Base-by-base conservation (phyloP, 768 basidiomycete genomes). In the Tulasnella sp. region DNA sequence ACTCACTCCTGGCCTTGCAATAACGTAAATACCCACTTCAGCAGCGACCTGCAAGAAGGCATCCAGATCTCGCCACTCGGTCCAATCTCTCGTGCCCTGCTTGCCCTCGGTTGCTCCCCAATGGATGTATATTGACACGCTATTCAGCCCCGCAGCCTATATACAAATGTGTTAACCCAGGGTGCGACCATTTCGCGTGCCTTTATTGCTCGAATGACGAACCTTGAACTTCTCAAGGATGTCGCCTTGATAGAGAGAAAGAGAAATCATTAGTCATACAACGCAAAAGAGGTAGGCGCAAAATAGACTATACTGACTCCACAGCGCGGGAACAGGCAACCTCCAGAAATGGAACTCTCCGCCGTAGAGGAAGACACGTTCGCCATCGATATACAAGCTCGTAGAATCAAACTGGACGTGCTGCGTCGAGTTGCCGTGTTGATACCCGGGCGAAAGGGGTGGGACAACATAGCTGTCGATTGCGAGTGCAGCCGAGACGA, bases 281-380 rank as follows among this genome's bases (percentile, higher is more conserved):
- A 5, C 5, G 15, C 15, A 38, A 38, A 15, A 5, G 34, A 15
- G 15, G 15, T 5, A 38, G 15, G 15, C 15, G 34, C 34, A 15
- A 15, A 38, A 38, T 5, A 38, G 15, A 38, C 15, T 15, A 38
- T 38, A 5, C 34, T 38, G 7, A 22, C 80, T 75, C 87, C 89
- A 92, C 57, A 91, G 69, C 2, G 80, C 80, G n/a, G 85, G 86
- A 0, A 88, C 83, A 9, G 86, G 88, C 5, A 90, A 71, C 25
- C 87, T 79, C 72, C 86, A 91, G 0, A 85, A 80, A 65, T 90
- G 89, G 68, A 89, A 87, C 68, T 90, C 89, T 60, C 89, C 88
- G 56, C 70, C 85, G 84, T 85, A 77, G 3, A 88, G 68, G 63
- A 88, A 85, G 21, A 86, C 67, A 12, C 87, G 75, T 64, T 87